Evolutionary conservation across 768 basidiomycete species (phyloP), one percentile per base, ranked within the genome.

Genomic region (Naganishia onofrii): DNA sequence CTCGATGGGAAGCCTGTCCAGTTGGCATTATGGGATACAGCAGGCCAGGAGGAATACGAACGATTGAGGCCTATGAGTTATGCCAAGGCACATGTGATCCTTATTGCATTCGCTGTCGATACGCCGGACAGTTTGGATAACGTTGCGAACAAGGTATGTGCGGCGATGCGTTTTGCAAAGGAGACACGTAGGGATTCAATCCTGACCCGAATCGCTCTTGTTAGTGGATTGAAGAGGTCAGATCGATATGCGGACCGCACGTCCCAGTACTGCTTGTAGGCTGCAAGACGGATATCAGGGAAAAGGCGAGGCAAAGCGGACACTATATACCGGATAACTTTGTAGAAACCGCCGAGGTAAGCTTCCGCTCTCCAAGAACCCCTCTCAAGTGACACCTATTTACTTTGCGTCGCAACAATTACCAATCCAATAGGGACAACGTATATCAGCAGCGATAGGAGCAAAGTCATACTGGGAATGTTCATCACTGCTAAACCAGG

Each of bases 41-140:
- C 96, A 77, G 94, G 95, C 55, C 94, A 97, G 84, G 95, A 99
- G 84, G 95, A 96, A 83, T 97, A 99, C 81, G 95, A 98, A 89
- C 89, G 95, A 73, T 85, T 98, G 76, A 88, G 96, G 75, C 96
- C 96, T 56, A 87, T 99, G 82, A 96, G 93, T 56, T 98, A 98
- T 82, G 93, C 93, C 66, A 92, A 96, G 84, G 96, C 95, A 71
- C 96, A 99, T 82, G 92, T 99, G 77, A 96, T 99, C 79, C 87
- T 99, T 73, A 98, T 99, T 78, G 94, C 94, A 54, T 99, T 94
- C 80, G 87, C 92, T 60, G 88, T 98, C 76, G 95, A 97, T 82
- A 93, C 93, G 44, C 93, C 92, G 28, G 96, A 98, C 83, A 95
- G 93, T 46, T 84, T 98, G 69, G 94, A 98, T 74, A 97, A 98